These are phyloP conservation scores for Trichosphaerium sp. DNA, from an alignment of 78 protist genomes.

Conservation along the genomic window DNA sequence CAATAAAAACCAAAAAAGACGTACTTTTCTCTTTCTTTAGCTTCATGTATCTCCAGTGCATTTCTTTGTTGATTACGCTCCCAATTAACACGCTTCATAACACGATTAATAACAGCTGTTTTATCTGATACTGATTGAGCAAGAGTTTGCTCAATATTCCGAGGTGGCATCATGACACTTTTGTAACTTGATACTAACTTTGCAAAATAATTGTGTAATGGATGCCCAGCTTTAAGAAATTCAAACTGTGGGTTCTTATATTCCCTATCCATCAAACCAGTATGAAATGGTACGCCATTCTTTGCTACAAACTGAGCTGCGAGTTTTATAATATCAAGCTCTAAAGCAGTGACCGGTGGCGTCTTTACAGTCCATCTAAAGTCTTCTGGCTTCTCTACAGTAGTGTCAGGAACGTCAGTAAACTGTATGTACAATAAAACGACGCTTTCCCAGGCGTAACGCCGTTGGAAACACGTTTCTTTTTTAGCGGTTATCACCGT, in stretches of 20 bases:
- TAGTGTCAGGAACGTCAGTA: too few species aligned
- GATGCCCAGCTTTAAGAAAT: conserved; percentile 40
- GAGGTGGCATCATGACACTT: conserved; percentile 33
- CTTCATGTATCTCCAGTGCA: too few species aligned
- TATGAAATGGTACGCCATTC: conserved; percentile 35
- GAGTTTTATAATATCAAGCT: conserved; percentile 50
- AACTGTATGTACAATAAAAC: too few species aligned
- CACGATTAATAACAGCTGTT: conserved; percentile 19
- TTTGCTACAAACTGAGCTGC: conserved; percentile 57
- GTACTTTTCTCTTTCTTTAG: not conserved
- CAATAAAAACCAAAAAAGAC: not conserved
- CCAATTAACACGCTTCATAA: conserved; percentile 40
- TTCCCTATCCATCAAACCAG: conserved; percentile 32
- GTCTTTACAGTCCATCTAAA: too few species aligned
- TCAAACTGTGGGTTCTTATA: conserved; percentile 54
- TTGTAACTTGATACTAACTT: conserved; percentile 29
- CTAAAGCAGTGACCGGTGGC: not conserved
- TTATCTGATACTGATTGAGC: not conserved
- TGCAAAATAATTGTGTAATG: conserved; percentile 21
- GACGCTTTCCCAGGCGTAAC: too few species aligned
- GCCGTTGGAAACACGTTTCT: too few species aligned
- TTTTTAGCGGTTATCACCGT: too few species aligned
- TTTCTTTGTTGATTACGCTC: conserved; percentile 16
- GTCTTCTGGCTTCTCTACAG: too few species aligned
- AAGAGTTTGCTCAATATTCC: conserved; percentile 3